Evolutionary conservation across 2,329 filamentous ascomycete species (phyloP).

Genomic region (Fusarium nisikadoi): DNA sequence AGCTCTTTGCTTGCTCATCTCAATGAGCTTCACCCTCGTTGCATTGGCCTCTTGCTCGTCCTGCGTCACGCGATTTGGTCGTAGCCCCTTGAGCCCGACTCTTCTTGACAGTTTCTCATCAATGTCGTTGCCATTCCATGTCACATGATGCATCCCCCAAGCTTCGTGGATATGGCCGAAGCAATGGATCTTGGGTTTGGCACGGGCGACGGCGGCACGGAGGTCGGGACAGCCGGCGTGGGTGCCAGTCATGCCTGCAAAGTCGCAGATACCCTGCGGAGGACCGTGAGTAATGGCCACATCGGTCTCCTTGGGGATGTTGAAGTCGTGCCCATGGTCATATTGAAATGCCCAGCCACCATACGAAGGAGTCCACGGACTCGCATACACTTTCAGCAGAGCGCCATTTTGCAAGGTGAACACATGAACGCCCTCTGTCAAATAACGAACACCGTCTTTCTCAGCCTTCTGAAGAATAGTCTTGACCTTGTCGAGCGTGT

Average conservation of each 20-base stretch:
- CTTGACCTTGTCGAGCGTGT: conserved; percentile 49
- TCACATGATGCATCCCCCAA: conserved; percentile 66
- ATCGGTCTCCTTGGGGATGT: conserved; percentile 52
- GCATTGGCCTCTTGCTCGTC: conserved; percentile 7
- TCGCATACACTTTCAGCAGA: conserved; percentile 61
- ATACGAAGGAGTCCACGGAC: conserved; percentile 61
- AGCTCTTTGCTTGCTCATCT: conserved; percentile 45
- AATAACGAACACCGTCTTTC: conserved; percentile 55
- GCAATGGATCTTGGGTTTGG: conserved; percentile 61
- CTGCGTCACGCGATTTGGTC: conserved; percentile 34
- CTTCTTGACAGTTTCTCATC: conserved; percentile 53
- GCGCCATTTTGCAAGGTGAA: conserved; percentile 63
- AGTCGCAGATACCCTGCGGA: conserved; percentile 62
- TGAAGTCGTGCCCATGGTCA: conserved; percentile 52
- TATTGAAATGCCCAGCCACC: conserved; percentile 64
- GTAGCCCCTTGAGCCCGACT: conserved; percentile 49
- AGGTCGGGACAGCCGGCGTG: conserved; percentile 57
- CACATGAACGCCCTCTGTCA: conserved; percentile 59
- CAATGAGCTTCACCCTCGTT: conserved; percentile 28
- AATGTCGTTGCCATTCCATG: conserved; percentile 59
- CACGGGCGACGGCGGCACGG: conserved; percentile 56
- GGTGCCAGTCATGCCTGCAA: conserved; percentile 34
- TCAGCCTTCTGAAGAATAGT: conserved; percentile 52
- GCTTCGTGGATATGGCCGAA: conserved; percentile 70
- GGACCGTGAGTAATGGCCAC: conserved; percentile 67